Conservation (phyloP, 306 rosid genomes). For the Cicer yamashitae region DNA sequence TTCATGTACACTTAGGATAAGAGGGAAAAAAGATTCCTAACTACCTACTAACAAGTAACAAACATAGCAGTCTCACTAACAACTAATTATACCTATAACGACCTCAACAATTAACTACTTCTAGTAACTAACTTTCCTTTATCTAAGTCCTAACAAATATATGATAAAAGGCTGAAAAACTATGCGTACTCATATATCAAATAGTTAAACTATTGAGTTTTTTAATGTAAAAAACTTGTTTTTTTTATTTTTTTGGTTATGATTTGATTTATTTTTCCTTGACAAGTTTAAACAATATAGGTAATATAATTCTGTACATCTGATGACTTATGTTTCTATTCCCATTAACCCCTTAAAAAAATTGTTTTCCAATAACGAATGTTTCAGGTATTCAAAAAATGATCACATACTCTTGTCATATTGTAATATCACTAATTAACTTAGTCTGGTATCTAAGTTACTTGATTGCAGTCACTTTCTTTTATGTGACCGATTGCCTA, state of each 20-base stretch:
- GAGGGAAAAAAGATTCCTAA: too few species aligned
- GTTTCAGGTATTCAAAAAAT: constrained; percentile 29
- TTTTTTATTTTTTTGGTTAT: constrained; percentile 31
- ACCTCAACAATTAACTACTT: too few species aligned
- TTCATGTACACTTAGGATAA: too few species aligned
- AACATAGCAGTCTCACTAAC: too few species aligned
- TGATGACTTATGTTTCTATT: constrained; percentile 28
- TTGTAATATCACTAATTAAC: constrained; percentile 21
- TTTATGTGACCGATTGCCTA: neutral
- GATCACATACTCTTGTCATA: constrained; percentile 13
- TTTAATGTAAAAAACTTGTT: constrained; percentile 5
- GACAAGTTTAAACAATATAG: constrained; percentile 4
- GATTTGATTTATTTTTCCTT: constrained; percentile 2
- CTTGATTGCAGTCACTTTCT: constrained; percentile 8
- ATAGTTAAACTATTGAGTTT: neutral
- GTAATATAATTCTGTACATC: constrained; percentile 3
- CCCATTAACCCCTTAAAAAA: too few species aligned
- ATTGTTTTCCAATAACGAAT: neutral
- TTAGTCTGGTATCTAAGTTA: constrained; percentile 13
- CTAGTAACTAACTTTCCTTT: too few species aligned
- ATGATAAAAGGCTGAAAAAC: neutral
- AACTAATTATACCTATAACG: too few species aligned
- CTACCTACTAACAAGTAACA: too few species aligned
- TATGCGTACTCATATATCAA: neutral
- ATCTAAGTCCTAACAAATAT: too few species aligned